Evolutionary conservation across 768 basidiomycete genomes (phyloP), one percentile per base, ranked within the genome.

Genomic region (Macrolepiota albuminosa): DNA sequence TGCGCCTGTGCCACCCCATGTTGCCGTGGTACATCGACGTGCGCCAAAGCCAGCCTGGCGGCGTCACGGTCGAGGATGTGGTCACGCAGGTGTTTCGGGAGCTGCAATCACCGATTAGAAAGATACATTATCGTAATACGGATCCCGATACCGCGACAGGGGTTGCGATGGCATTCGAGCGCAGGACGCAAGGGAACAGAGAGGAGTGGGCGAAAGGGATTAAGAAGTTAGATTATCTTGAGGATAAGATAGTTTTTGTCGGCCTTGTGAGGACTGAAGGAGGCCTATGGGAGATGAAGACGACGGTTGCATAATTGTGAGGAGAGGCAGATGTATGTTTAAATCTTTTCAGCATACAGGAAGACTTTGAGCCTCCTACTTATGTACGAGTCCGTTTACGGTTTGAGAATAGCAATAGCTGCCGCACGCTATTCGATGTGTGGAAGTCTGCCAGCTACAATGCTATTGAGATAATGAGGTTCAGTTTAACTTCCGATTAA

Each of bases 11-110:
- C 65, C 84, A 86, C 69, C 71, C 79, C 0, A 72, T 75, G 39
- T 71, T 86, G 0, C 87, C 88, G 0, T 89, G 88, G 88, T 86
- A 81, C 70, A 79, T 89, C 68, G 87, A 88, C 63, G 73, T 87
- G 18, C 66, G 67, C 26, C 70, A 78, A 43, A 69, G 69, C 79
- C 45, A n/a, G 16, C 76, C 78, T 2, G 71, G 80, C 26, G 86
- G 86, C n/a, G 76, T 88, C 56, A 84, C 85, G 6, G 72, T 89
- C 3, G 72, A 72, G 37, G 84, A 88, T 61, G 73, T 89, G 16
- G 71, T 88, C 54, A 59, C 64, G 36, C 78, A 81, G 60, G 69
- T 87, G 49, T 78, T 74, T 54, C 57, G 54, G 26, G 73, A 77
- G 51, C 74, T 88, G 49, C 69, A 73, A 55, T 70, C 67, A 51